phyloP scores from a whole-genome alignment of 2,329 filamentous ascomycete species.

The Cladobotryum protrusum region DNA sequence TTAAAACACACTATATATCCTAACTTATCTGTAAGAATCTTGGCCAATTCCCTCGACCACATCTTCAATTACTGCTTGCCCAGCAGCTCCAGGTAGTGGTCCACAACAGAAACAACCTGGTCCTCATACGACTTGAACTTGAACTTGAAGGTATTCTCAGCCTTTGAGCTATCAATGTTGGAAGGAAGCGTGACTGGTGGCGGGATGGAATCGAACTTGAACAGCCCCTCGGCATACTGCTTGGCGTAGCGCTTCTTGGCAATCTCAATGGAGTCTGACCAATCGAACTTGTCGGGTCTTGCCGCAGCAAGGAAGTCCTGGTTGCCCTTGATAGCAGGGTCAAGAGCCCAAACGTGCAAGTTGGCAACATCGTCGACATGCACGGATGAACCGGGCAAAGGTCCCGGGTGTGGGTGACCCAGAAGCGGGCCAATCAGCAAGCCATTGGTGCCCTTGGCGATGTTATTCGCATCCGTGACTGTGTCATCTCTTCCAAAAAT shows the following conservation, averaged over 20 bases:
- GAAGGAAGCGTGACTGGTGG: not conserved
- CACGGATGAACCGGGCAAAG: slow-evolving; percentile 13
- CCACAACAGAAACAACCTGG: slow-evolving; percentile 27
- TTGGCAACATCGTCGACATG: slow-evolving; percentile 12
- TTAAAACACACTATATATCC: no score
- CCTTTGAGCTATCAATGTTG: slow-evolving; percentile 20
- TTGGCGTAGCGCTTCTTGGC: not conserved
- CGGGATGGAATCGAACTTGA: not conserved
- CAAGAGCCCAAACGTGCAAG: slow-evolving; percentile 1
- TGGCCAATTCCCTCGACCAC: no score
- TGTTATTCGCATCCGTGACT: slow-evolving; percentile 8
- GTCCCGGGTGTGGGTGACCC: not conserved
- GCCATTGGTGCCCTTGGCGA: not conserved
- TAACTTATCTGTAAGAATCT: no score
- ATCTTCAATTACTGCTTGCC: no score
- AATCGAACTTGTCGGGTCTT: not conserved
- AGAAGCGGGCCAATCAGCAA: not conserved
- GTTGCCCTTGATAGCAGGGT: not conserved
- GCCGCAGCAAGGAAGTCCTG: slow-evolving; percentile 5
- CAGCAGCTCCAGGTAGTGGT: slow-evolving; percentile 23
- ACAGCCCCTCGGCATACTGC: not conserved
- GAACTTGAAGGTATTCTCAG: slow-evolving; percentile 26
- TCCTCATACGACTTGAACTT: slow-evolving; percentile 26
- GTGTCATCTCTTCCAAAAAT: slow-evolving; percentile 30
- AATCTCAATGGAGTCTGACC: not conserved